Conservation (phyloP, 176 grass and related monocot species). For the Juncus inflexus region DNA sequence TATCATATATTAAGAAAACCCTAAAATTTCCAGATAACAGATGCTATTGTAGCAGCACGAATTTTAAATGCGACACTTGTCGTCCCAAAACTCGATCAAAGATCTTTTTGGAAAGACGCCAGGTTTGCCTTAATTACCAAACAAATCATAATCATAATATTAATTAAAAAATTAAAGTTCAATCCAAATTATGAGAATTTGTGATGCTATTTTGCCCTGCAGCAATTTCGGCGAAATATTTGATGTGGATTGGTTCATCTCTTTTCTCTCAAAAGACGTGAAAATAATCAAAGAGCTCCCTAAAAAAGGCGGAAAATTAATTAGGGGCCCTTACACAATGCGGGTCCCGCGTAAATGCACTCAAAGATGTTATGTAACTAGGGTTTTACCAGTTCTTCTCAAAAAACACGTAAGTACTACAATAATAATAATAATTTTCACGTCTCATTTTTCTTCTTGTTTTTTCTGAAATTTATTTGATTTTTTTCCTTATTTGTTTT, state of each 20-base stretch:
- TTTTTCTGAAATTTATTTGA: background rate
- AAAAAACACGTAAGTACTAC: conserved; percentile 82
- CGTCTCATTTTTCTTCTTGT: conserved; percentile 22
- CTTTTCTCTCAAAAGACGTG: conserved; percentile 73
- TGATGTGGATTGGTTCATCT: conserved; percentile 71
- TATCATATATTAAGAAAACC: background rate
- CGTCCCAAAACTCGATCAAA: conserved; percentile 79
- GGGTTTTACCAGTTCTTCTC: conserved; percentile 79
- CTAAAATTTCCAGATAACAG: conserved; percentile 76
- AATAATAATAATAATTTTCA: conserved; percentile 17
- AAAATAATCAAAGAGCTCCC: conserved; percentile 83
- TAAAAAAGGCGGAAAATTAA: conserved; percentile 45
- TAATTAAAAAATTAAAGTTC: too few relatives aligned
- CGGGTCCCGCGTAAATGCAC: conserved; percentile 90
- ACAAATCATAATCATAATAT: too few relatives aligned
- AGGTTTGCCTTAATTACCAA: conserved; percentile 41
- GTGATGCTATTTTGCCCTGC: conserved; percentile 41
- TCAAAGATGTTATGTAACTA: conserved; percentile 76
- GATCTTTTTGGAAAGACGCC: conserved; percentile 96
- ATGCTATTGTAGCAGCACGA: conserved; percentile 84
- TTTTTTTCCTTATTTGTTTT: conserved; percentile 14
- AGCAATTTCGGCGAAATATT: conserved; percentile 91
- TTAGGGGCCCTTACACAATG: conserved; percentile 63
- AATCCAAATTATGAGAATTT: conserved; percentile 23
- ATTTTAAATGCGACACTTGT: conserved; percentile 26